Conservation (phyloP, 345 rosid genomes). For the Melaleuca quinquenervia region DNA sequence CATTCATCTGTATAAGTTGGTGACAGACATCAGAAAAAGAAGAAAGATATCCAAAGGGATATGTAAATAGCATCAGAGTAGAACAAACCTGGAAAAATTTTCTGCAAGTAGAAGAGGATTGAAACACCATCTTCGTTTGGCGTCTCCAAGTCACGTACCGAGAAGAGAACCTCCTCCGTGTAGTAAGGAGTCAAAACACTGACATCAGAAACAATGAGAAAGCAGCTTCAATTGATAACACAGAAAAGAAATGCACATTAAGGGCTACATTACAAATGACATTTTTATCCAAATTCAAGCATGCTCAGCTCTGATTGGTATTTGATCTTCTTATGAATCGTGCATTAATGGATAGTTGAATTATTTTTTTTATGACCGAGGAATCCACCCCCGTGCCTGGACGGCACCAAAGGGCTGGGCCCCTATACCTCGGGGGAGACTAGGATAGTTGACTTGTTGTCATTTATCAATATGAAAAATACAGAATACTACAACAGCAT, state of each 20-base stretch:
- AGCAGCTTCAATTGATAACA: not conserved
- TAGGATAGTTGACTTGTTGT: too few species aligned
- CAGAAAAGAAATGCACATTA: not conserved
- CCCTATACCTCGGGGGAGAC: too few species aligned
- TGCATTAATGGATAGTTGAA: too few species aligned
- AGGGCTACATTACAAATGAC: not conserved
- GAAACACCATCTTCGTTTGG: slow-evolving; percentile 98
- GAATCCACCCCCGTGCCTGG: too few species aligned
- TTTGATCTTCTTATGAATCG: not conserved
- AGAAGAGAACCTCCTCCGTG: slow-evolving; percentile 88
- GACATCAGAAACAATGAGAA: slow-evolving; percentile 1
- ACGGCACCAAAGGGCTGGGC: too few species aligned
- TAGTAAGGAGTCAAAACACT: slow-evolving; percentile 96
- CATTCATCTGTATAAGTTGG: slow-evolving; percentile 64
- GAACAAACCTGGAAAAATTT: slow-evolving; percentile 82
- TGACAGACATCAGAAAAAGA: not conserved
- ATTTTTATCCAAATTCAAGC: not conserved
- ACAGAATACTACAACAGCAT: not conserved
- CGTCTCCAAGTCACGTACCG: slow-evolving; percentile 57
- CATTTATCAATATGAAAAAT: not conserved
- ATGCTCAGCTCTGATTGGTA: not conserved
- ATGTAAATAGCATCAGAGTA: not conserved
- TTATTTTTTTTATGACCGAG: too few species aligned
- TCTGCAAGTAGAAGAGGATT: slow-evolving; percentile 85
- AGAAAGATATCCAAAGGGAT: not conserved